A percentile compares a stretch with the other conserved stretches of the same genome.
Conservation (phyloP, 768 basidiomycete species). For the Royoungia palumana region DNA sequence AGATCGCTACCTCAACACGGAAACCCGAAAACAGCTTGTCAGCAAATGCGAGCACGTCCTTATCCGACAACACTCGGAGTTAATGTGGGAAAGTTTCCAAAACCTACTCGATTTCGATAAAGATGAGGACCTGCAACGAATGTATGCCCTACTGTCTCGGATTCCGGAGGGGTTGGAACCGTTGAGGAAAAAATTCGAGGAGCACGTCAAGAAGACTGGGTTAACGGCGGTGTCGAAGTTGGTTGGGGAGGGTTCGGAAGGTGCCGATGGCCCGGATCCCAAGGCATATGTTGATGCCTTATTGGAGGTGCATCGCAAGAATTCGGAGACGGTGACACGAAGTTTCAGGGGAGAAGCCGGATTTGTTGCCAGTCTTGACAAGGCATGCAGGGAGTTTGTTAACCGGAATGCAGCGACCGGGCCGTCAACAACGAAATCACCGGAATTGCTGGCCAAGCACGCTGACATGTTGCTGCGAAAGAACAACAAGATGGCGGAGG, state of each 20-base stretch:
- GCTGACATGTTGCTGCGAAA: slow-evolving; percentile 87
- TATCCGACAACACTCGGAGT: slow-evolving; percentile 77
- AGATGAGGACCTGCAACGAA: slow-evolving; percentile 90
- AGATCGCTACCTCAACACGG: slow-evolving; percentile 87
- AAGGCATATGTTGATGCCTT: slow-evolving; percentile 94
- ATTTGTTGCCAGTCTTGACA: slow-evolving; percentile 90
- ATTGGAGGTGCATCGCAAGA: slow-evolving; percentile 88
- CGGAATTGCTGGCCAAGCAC: slow-evolving; percentile 90
- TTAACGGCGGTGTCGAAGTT: slow-evolving; percentile 75
- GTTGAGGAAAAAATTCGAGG: slow-evolving; percentile 87
- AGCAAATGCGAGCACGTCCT: slow-evolving; percentile 88
- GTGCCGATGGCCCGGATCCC: slow-evolving; percentile 71
- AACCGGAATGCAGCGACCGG: slow-evolving; percentile 92
- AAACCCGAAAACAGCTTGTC: slow-evolving; percentile 78
- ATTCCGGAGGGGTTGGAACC: slow-evolving; percentile 91
- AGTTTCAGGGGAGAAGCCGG: slow-evolving; percentile 92
- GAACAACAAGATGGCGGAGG: slow-evolving; percentile 94
- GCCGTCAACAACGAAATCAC: slow-evolving; percentile 77
- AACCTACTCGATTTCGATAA: slow-evolving; percentile 87
- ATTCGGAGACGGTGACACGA: slow-evolving; percentile 80
- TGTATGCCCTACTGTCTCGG: slow-evolving; percentile 90
- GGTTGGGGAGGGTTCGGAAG: slow-evolving; percentile 49
- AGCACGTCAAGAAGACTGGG: slow-evolving; percentile 92
- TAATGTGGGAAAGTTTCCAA: slow-evolving; percentile 95
- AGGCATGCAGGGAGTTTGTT: slow-evolving; percentile 94